Percentiles rank a stretch among this genome's conserved stretches.
Evolutionary conservation across 2,329 filamentous ascomycete species (phyloP).

Genomic region (Microascus cirrosus): DNA sequence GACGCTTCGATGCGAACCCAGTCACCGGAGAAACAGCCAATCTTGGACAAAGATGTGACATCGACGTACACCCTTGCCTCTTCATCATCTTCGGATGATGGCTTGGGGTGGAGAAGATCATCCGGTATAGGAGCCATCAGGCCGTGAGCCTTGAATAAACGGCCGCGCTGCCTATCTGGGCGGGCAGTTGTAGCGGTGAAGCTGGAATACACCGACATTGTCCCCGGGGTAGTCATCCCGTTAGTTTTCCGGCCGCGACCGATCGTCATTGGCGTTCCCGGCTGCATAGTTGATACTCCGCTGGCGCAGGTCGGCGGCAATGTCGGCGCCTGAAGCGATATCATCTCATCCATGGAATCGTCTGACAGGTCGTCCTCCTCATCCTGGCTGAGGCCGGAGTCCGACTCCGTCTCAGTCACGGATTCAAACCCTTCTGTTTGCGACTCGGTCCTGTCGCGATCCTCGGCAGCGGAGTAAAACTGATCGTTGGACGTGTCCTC

Average conservation of each 20-base stretch:
- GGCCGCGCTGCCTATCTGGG: slow-evolving; percentile 59
- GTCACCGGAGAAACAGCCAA: slow-evolving; percentile 95
- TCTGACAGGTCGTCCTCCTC: slow-evolving; percentile 71
- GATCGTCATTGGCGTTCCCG: slow-evolving; percentile 68
- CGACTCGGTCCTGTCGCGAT: slow-evolving; percentile 50
- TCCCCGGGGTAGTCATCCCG: slow-evolving; percentile 59
- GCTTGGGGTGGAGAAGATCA: slow-evolving; percentile 76
- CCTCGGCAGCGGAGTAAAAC: slow-evolving; percentile 87
- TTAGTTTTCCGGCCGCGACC: slow-evolving; percentile 55
- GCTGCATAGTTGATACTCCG: slow-evolving; percentile 66
- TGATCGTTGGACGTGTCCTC: slow-evolving; percentile 83
- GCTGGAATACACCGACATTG: slow-evolving; percentile 75
- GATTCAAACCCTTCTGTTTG: slow-evolving; percentile 43
- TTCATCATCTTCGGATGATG: slow-evolving; percentile 67
- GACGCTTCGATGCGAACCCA: slow-evolving; percentile 82
- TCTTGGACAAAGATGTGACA: slow-evolving; percentile 70
- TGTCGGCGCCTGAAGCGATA: slow-evolving; percentile 72
- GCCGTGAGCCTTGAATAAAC: slow-evolving; percentile 75
- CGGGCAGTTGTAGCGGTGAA: slow-evolving; percentile 77
- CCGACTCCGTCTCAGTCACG: slow-evolving; percentile 50
- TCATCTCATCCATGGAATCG: slow-evolving; percentile 87
- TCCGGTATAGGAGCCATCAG: slow-evolving; percentile 61
- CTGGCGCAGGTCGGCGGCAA: slow-evolving; percentile 69
- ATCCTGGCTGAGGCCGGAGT: slow-evolving; percentile 52
- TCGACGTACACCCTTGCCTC: slow-evolving; percentile 86